Evolutionary conservation across 257 asterid genomes (phyloP).

Genomic region (Capsicum baccatum): DNA sequence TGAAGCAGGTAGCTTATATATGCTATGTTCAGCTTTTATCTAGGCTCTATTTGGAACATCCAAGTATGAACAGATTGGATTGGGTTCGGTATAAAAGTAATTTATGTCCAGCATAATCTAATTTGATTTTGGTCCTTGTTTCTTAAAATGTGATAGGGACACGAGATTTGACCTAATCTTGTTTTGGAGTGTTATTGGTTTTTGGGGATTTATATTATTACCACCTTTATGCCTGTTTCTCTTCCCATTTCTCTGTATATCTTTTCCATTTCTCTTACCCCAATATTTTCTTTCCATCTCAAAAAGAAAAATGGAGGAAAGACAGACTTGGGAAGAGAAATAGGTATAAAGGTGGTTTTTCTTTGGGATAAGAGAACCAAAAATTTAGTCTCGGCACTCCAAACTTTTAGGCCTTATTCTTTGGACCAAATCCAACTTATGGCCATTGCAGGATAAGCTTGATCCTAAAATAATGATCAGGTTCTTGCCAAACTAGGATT

Average conservation of each 20-base stretch:
- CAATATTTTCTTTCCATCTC: not conserved
- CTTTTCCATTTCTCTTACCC: not conserved
- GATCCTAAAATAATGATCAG: not conserved
- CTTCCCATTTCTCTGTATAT: not conserved
- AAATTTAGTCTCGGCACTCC: not conserved
- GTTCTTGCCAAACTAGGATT: constrained; percentile 19
- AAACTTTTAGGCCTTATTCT: constrained; percentile 11
- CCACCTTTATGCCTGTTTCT: not conserved
- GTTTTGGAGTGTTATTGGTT: constrained; percentile 6
- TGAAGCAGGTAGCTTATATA: constrained; percentile 65
- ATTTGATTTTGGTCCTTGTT: not conserved
- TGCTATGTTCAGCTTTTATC: not conserved
- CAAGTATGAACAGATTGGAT: constrained; percentile 9
- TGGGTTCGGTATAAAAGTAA: not conserved
- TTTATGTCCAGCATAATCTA: constrained; percentile 1
- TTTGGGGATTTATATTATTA: constrained; percentile 4
- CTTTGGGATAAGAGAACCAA: not conserved
- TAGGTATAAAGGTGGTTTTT: not conserved
- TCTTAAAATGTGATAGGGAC: not conserved
- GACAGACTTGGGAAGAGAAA: constrained; percentile 9
- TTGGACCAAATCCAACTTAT: constrained; percentile 8
- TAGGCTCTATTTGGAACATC: not conserved
- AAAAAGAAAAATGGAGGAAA: not conserved
- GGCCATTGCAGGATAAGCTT: not conserved
- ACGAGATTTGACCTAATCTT: not conserved